Evolutionary conservation across 2,329 filamentous ascomycete genomes (phyloP), one percentile per base, ranked within the genome.

Genomic region (Lasiodiplodia citricola): DNA sequence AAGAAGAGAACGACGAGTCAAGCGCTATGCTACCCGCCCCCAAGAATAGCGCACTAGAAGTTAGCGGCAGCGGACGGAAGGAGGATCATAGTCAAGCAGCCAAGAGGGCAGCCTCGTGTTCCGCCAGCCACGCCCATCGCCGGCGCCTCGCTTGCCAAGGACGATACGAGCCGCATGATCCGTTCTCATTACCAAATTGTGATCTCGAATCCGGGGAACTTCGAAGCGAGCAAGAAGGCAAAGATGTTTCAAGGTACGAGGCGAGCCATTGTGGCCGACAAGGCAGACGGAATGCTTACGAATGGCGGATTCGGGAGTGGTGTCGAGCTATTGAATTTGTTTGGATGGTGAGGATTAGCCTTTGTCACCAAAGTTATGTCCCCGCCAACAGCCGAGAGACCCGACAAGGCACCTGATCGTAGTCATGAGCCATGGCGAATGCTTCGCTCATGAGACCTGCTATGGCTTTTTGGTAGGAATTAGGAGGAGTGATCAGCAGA

Each of bases 81-180:
- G 41, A 44, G 21, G 37, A 38, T 25, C 18, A 38, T 47, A n/a
- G 41, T n/a, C 4, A 25, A 63, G 21, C 37, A 60, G 18, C 23
- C 44, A 35, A 25, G n/a, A 31, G 28, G 14, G 25, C 21, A 2
- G n/a, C 6, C 31, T 64, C 60, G 60, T 64, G 47, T 64, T 52
- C 60, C 60, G 47, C 47, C 60, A 64, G 47, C 60, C 60, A 64
- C 60, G 60, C 60, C 52, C 47, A 52, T 41, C 58, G 58, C 58
- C 25, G 25, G 14, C 58, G 25, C 41, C 5, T 38, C 18, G 28
- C 44, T 41, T 25, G 60, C 47, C 60, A 64, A 64, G 60, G 14
- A 28, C 28, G 25, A 64, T 64, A 64, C 60, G 60, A 64, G 60
- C 60, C 60, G 47, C 60, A 64, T 35, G 16, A 25, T 4, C 44